Evolutionary conservation across 2,329 filamentous ascomycete genomes (phyloP).

Genomic region (Phialophora tarda): DNA sequence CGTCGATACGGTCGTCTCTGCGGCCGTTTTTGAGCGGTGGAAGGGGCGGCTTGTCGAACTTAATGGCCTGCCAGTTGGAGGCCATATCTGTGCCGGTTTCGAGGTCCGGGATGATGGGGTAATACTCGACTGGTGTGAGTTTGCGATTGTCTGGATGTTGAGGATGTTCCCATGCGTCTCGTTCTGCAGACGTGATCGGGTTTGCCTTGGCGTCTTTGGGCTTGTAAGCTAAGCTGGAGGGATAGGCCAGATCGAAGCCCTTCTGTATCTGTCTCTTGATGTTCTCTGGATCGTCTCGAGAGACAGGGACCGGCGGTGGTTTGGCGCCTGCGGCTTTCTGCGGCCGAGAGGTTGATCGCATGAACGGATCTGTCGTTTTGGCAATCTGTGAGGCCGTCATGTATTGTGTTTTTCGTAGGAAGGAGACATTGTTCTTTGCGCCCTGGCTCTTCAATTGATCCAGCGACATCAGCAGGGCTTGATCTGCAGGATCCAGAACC

Average conservation of each 20-base stretch:
- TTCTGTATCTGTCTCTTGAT: constrained; percentile 67
- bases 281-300: constrained; percentile 63
- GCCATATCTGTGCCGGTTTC: constrained; percentile 64
- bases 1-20: constrained; percentile 66
- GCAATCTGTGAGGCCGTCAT: constrained; percentile 58
- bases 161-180: constrained; percentile 64
- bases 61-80: constrained; percentile 62
- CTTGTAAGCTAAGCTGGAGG: constrained; percentile 62
- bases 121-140: constrained; percentile 64
- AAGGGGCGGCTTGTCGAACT: constrained; percentile 66
- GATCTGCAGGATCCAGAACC: constrained; percentile 79
- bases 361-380: constrained; percentile 44
- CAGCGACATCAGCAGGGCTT: constrained; percentile 79
- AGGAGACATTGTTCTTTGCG: constrained; percentile 76
- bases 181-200: constrained; percentile 51
- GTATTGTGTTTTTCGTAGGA: constrained; percentile 95
- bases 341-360: constrained; percentile 21
- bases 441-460: constrained; percentile 84
- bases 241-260: constrained; percentile 69
- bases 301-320: constrained; percentile 45
- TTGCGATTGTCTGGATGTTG: constrained; percentile 64
- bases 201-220: constrained; percentile 41
- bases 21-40: constrained; percentile 49
- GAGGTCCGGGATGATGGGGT: constrained; percentile 66
- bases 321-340: constrained; percentile 25